Conservation (phyloP, 148 eudicot species). For the Gaultheria prostrata region DNA sequence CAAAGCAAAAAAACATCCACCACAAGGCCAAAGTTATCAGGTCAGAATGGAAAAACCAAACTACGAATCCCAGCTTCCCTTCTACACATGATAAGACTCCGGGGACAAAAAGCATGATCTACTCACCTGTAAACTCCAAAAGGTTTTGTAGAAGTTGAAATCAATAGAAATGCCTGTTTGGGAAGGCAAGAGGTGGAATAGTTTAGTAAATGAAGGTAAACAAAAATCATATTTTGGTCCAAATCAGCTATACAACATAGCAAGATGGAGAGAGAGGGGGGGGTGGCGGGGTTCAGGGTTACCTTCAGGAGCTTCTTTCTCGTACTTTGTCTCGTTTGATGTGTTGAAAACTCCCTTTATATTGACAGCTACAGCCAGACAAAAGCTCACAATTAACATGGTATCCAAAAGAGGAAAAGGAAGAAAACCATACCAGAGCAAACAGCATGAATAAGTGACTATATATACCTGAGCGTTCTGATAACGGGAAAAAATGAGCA, state of each 20-base stretch:
- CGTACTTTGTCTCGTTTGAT: constrained; percentile 89
- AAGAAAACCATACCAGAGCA: neutral
- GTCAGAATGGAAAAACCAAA: neutral
- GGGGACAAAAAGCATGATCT: neutral
- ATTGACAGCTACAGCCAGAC: constrained; percentile 76
- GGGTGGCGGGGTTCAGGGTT: constrained; percentile 16
- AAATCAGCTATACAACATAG: constrained; percentile 13
- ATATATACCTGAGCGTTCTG: constrained; percentile 89
- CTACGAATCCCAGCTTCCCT: neutral
- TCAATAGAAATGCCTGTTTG: constrained; percentile 78
- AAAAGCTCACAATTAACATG: constrained; percentile 1
- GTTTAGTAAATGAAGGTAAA: constrained; percentile 12
- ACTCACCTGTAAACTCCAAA: constrained; percentile 98
- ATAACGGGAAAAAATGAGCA: constrained; percentile 96
- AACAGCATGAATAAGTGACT: constrained; percentile 8
- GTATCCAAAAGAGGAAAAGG: neutral
- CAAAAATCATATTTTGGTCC: neutral
- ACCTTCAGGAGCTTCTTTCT: constrained; percentile 89
- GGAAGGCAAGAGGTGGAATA: constrained; percentile 20
- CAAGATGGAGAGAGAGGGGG: neutral
- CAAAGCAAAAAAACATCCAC: neutral
- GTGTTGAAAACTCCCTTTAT: constrained; percentile 99
- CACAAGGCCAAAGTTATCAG: neutral
- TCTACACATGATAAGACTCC: neutral
- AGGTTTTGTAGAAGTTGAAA: constrained; percentile 98